phyloP scores from a whole-genome alignment of 768 basidiomycete species.

The Mrakia blollopis region DNA sequence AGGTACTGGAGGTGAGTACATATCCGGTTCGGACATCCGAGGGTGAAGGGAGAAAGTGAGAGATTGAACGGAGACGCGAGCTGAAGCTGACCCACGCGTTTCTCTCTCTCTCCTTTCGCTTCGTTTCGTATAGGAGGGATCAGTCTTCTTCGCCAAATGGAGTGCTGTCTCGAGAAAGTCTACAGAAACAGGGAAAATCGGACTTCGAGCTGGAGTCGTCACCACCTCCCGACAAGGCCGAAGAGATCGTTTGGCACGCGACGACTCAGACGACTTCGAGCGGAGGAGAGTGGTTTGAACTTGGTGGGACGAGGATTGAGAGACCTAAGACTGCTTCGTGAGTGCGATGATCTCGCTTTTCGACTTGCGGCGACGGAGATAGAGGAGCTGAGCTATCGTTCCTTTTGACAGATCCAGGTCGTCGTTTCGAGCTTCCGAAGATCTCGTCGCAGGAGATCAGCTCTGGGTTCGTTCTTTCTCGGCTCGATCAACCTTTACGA shows the following conservation, averaged over 20 bases:
- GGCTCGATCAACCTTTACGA: neutral
- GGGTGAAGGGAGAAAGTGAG: too few species aligned
- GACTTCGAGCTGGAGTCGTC: neutral
- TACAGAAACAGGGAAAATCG: neutral
- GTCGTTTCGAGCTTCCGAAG: too few species aligned
- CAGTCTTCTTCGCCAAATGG: neutral
- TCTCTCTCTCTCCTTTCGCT: neutral
- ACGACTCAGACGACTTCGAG: neutral
- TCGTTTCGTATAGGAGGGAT: neutral
- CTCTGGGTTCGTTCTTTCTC: too few species aligned
- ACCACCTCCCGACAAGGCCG: neutral
- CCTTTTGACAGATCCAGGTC: too few species aligned
- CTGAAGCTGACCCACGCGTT: neutral
- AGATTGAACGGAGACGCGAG: neutral
- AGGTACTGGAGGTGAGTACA: neutral
- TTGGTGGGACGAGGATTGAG: too few species aligned
- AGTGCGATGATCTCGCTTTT: too few species aligned
- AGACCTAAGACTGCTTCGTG: too few species aligned
- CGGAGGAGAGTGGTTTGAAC: neutral
- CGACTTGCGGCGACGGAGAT: too few species aligned
- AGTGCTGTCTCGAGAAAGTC: too few species aligned
- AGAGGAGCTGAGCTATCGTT: too few species aligned
- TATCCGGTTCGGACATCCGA: too few species aligned
- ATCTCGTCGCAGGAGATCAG: too few species aligned
- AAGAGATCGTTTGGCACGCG: neutral